Evolutionary conservation across 2,329 filamentous ascomycete species (phyloP), one percentile per base, ranked within the genome.

Genomic region (Corynespora cassiicola): DNA sequence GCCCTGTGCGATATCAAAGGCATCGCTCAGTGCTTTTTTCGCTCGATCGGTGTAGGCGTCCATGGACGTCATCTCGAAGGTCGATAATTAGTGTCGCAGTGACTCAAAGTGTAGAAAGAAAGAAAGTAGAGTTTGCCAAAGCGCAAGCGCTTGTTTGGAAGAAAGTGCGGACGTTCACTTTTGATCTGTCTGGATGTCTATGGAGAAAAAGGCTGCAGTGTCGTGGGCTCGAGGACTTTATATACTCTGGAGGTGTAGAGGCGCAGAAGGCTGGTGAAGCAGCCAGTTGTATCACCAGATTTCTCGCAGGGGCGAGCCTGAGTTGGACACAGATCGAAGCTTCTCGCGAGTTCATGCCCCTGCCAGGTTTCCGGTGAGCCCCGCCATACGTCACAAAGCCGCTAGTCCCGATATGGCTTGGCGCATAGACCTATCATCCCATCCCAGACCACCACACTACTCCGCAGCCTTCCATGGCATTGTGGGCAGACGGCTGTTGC

Each of bases 21-120:
- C 88, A 69, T 96, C 90, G 61, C 88, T 83, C 65, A 99, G 79
- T 61, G 92, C 88, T 75, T 92, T 89, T 66, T 91, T 88, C 53
- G 89, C 94, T 73, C 88, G 79, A 73, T 97, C 92, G 53, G 94
- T 99, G 68, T 96, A 96, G 67, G 95, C 86, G 85, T 91, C 89
- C 61, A 85, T 82, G 35, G 84, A 81, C 70, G 80, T 81, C 87
- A 90, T 89, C 54, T 54, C 81, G 54, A 33, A 42, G 40, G 25
- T 31, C 47, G 49, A 44, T 50, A 56, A 53, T 37, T 42, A 41
- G 22, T n/a, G 26, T 31, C 21, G 34, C 39, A 46, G 40, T 16
- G 39, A 49, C 47, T 50, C 50, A 31, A 20, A n/a, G 27, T 47
- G 29, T 30, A 19, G 20, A 24, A n/a, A n/a, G n/a, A n/a, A n/a